A percentile compares a stretch with the other conserved stretches of the same genome.
Conservation (phyloP, 768 basidiomycete species). For the Phylloporus sp. region DNA sequence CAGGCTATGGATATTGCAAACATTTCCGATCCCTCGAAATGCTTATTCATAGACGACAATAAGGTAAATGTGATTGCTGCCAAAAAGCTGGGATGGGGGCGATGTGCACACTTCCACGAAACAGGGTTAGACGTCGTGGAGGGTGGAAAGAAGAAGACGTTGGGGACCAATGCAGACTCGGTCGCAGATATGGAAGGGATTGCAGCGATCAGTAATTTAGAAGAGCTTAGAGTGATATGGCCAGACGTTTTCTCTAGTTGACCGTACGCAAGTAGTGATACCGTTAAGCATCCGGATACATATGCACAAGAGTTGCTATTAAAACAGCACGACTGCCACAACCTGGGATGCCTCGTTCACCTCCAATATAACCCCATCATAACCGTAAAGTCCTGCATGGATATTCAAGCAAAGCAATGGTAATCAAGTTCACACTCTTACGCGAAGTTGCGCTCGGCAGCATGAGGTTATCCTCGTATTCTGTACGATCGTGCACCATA, state of each 20-base stretch:
- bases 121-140: constrained; percentile 59
- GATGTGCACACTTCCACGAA: constrained; percentile 76
- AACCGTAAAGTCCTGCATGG: constrained; percentile 51
- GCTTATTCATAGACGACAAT: constrained; percentile 80
- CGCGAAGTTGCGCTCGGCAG: constrained; percentile 65
- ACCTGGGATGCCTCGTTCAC: constrained; percentile 77
- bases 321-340: constrained; percentile 68
- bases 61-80: constrained; percentile 67
- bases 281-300: constrained; percentile 1
- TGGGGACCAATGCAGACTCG: constrained; percentile 35
- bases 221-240: constrained; percentile 71
- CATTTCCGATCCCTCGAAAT: constrained; percentile 62
- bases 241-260: constrained; percentile 59
- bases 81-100: constrained; percentile 61
- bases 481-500: constrained; percentile 77
- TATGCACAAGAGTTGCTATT: constrained; percentile 16
- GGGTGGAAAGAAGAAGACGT: constrained; percentile 52
- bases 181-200: constrained; percentile 43
- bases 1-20: constrained; percentile 66
- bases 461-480: constrained; percentile 68
- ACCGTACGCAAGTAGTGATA: background rate
- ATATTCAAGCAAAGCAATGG: background rate
- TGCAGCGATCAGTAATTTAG: constrained; percentile 50
- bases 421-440: constrained; percentile 35
- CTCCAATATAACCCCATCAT: constrained; percentile 78